phyloP scores from a whole-genome alignment of 2,329 filamentous ascomycete species.

The Microdochium nivale region DNA sequence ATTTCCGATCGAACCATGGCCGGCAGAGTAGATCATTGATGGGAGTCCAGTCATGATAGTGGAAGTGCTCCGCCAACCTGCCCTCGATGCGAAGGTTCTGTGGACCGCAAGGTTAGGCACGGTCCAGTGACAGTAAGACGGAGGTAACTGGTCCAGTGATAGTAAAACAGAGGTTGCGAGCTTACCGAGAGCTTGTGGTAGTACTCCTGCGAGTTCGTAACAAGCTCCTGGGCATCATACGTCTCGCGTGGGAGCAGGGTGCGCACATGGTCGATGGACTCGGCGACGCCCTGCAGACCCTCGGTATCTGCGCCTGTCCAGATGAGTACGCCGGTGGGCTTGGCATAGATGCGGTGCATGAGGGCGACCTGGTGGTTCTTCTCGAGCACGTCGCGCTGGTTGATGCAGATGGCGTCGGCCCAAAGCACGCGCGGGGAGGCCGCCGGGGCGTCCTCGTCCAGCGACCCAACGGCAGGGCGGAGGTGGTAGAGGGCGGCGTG shows the following conservation, averaged over 20 bases:
- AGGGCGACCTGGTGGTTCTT: conserved; percentile 3
- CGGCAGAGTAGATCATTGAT: neutral
- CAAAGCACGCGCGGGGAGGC: conserved; percentile 2
- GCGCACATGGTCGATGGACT: neutral
- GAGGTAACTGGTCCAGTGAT: too few relatives aligned
- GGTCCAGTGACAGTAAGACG: too few relatives aligned
- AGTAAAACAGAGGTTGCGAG: too few relatives aligned
- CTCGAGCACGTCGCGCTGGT: conserved; percentile 6
- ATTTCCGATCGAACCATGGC: neutral
- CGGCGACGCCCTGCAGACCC: neutral
- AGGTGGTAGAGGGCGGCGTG: neutral
- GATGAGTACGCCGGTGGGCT: conserved; percentile 4
- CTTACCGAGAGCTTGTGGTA: neutral
- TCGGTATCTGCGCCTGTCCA: conserved; percentile 3
- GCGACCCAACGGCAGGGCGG: neutral
- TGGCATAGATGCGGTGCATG: conserved; percentile 6
- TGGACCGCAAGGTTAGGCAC: neutral
- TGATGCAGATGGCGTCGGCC: conserved; percentile 8
- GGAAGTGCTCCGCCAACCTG: neutral
- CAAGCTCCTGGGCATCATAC: neutral
- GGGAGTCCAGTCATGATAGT: neutral
- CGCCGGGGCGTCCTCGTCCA: neutral
- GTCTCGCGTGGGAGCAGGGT: neutral
- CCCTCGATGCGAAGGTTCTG: neutral
- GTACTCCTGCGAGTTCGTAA: neutral